Conservation (phyloP, 495 filamentous ascomycete genomes). For the Penicillium arizonense region DNA sequence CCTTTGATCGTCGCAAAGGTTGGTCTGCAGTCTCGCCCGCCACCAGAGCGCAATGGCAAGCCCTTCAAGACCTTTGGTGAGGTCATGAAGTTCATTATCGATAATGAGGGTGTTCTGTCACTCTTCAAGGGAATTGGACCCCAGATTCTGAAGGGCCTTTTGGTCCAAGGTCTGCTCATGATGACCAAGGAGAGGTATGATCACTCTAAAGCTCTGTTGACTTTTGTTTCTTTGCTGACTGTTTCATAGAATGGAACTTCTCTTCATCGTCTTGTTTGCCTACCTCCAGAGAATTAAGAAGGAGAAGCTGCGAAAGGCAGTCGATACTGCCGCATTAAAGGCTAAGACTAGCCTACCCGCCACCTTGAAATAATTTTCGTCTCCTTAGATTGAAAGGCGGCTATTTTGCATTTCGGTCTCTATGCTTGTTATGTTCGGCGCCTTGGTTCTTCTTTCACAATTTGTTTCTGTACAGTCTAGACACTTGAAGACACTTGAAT, state of each 20-base stretch:
- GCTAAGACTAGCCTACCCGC: slow-evolving; percentile 44
- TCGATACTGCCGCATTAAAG: slow-evolving; percentile 39
- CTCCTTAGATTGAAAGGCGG: neutral
- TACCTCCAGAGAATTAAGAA: slow-evolving; percentile 70
- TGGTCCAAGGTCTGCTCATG: slow-evolving; percentile 96
- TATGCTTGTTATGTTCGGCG: slow-evolving; percentile 21
- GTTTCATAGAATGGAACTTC: slow-evolving; percentile 72
- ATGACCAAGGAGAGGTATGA: slow-evolving; percentile 97
- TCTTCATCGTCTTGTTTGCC: slow-evolving; percentile 84
- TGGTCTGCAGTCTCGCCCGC: slow-evolving; percentile 88
- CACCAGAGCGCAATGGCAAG: slow-evolving; percentile 78
- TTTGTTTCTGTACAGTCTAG: slow-evolving; percentile 17
- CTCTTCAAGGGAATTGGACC: slow-evolving; percentile 97
- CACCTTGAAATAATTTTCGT: slow-evolving; percentile 41
- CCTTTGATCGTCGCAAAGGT: slow-evolving; percentile 98
- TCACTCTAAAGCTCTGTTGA: neutral
- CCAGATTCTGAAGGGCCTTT: slow-evolving; percentile 86
- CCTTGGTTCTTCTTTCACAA: slow-evolving; percentile 17
- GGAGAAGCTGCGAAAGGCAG: slow-evolving; percentile 68
- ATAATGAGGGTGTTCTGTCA: slow-evolving; percentile 78
- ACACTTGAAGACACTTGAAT: slow-evolving; percentile 7
- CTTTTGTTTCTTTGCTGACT: slow-evolving; percentile 22
- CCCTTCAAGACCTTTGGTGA: slow-evolving; percentile 93
- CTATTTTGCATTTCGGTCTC: slow-evolving; percentile 10
- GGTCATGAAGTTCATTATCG: slow-evolving; percentile 88